A percentile compares a stretch with the other conserved stretches of the same genome.
phyloP scores from a whole-genome alignment of 2,329 filamentous ascomycete genomes.

The Trichoderma sp. region DNA sequence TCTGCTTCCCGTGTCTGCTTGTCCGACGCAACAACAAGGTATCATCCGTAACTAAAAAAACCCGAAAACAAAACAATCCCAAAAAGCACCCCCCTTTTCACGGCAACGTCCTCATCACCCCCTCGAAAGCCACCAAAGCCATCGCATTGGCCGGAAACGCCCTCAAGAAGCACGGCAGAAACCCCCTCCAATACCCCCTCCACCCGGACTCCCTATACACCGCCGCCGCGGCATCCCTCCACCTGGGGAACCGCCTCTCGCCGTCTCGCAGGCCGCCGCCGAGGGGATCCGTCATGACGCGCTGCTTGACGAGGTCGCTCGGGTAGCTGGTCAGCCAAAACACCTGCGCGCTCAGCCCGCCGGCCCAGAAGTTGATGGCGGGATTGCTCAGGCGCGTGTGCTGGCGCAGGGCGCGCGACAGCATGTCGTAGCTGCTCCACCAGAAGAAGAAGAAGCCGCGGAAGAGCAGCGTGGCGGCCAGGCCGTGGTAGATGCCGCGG shows the following conservation, averaged over 20 bases:
- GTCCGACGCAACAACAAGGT: background rate
- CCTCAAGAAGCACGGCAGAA: conserved; percentile 86
- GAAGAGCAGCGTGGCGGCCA: conserved; percentile 82
- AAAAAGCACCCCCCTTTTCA: conserved; percentile 24
- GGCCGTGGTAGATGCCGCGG: conserved; percentile 77
- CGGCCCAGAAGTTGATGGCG: conserved; percentile 94
- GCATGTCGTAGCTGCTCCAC: conserved; percentile 93
- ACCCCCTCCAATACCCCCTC: conserved; percentile 88
- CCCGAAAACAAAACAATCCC: background rate
- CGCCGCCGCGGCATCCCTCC: conserved; percentile 74
- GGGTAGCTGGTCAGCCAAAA: conserved; percentile 95
- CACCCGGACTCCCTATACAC: conserved; percentile 74
- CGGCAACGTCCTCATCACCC: conserved; percentile 70
- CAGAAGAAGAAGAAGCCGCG: conserved; percentile 94
- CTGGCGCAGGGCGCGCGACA: conserved; percentile 64
- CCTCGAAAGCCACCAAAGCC: conserved; percentile 90
- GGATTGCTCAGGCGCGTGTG: conserved; percentile 71
- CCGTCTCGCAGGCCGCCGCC: conserved; percentile 67
- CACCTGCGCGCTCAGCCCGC: conserved; percentile 85
- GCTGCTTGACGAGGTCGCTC: conserved; percentile 89
- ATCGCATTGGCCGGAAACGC: conserved; percentile 96
- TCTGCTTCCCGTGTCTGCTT: background rate
- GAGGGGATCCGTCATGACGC: conserved; percentile 92
- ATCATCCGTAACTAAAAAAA: background rate
- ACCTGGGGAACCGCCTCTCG: conserved; percentile 64